These are phyloP conservation scores for Triticum turgidum DNA, from an alignment of 176 grass and related monocot genomes.

Conservation along the genomic window DNA sequence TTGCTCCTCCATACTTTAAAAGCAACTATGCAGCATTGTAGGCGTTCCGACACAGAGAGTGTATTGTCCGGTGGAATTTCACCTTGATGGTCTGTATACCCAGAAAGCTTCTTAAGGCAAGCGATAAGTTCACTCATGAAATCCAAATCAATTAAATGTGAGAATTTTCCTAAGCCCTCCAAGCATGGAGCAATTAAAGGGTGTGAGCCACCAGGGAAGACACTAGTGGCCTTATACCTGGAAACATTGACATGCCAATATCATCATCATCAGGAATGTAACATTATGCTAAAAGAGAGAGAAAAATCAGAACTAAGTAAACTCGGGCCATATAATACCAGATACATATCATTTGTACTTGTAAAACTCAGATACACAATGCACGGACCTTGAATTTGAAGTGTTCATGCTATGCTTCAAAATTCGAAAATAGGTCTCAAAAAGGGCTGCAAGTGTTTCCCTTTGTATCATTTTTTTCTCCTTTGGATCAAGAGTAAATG, in stretches of 20 bases:
- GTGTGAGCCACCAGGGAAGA: constrained; percentile 35
- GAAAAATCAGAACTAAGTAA: neutral
- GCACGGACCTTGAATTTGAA: constrained; percentile 61
- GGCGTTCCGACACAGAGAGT: constrained; percentile 74
- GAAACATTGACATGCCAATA: constrained; percentile 30
- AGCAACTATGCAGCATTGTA: constrained; percentile 91
- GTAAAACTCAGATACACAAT: neutral
- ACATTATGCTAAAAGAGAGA: neutral
- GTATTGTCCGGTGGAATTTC: constrained; percentile 30
- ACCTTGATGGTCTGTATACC: constrained; percentile 47
- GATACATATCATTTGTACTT: neutral
- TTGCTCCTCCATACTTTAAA: constrained; percentile 93
- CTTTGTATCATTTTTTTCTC: constrained; percentile 74
- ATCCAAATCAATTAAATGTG: constrained; percentile 92
- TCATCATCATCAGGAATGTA: constrained; percentile 3
- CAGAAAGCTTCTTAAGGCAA: constrained; percentile 88
- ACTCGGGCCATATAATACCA: neutral
- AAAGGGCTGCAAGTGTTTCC: constrained; percentile 81
- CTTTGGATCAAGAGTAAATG: constrained; percentile 71
- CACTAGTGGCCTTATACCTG: constrained; percentile 47
- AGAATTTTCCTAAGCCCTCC: constrained; percentile 89
- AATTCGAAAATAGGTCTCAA: constrained; percentile 95
- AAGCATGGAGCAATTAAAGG: constrained; percentile 82
- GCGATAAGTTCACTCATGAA: constrained; percentile 88
- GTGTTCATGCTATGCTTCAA: constrained; percentile 64